Base-by-base conservation (phyloP, 345 rosid species). In the Luvunga scandens region DNA sequence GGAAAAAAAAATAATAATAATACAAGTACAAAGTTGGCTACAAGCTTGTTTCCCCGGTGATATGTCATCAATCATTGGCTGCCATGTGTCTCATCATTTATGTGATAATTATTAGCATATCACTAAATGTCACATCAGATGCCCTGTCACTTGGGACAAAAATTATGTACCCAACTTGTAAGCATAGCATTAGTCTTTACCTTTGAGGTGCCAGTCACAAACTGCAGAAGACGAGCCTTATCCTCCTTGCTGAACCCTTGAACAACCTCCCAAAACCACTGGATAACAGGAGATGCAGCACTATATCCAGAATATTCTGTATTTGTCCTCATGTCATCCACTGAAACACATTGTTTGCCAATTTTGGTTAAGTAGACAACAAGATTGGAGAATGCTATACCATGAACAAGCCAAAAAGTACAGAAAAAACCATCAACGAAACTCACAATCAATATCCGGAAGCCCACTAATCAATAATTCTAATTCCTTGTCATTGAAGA, bases 181-280 rank as follows among this genome's bases (percentile, higher is more conserved):
- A 53, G 22, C 22, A 18, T 19, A 18, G 2, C 22, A 18, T 53
- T 19, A 53, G 21, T 18, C 22, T 53, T 53, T 53, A 93, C 99
- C 97, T 95, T 95, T 5, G 98, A 95, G 75, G 99, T 95, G 83
- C 99, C 98, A 5, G 97, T 95, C 61, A 95, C 98, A 81, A 95
- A 95, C 88, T 95, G 99, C 77, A 93, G 88, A 77, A 95, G 93
- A 39, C 97, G 94, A 66, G 97, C 99, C 83, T 91, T 92, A 81
- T 93, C 99, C 83, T 95, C 99, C 89, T 95, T 92, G 89, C 97
- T 95, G 83, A 95, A 90, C 77, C 91, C 96, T 76, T 93, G 97
- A 83, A 85, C 99, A 72, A 90, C 98, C 86, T 95, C 99, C 99
- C 98, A 95, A 86, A 95, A 95, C 99, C 99, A 95, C 79, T 92